Evolutionary conservation across 2,329 filamentous ascomycete species (phyloP), one percentile per base, ranked within the genome.

Genomic region (Talaromyces sp.): DNA sequence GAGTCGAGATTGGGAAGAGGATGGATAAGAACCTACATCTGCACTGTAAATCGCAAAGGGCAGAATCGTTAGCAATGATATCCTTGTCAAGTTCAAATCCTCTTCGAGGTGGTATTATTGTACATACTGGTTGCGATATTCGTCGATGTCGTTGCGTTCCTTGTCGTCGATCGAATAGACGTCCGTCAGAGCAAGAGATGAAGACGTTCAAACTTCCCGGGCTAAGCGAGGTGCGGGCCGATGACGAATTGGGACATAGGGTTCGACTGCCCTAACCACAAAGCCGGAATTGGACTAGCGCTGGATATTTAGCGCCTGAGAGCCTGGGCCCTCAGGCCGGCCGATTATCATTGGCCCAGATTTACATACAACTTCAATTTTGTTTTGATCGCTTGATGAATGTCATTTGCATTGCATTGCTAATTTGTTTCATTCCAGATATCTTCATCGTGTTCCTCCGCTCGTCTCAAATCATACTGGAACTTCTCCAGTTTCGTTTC

Each of bases 1-100:
- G 60, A 57, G 67, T 72, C 70, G 55, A 63, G 45, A 19, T 31
- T 63, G 61, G 60, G 57, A n/a, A n/a, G n/a, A 63, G 66, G 19
- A 28, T 63, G 67, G 63, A 63, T 64, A 71, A 54, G 60, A 62
- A 75, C 88, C 88, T 86, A 93, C 89, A 94, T 94, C 87, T 94
- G 89, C 89, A 94, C 89, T 93, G 68, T 71, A 75, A 67, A 64
- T 62, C 66, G 63, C 60, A 62, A 64, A 70, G 69, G 68, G 69
- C 62, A 63, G n/a, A 62, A 63, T 64, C 58, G 77, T 87, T 78
- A 86, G 82, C 71, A 60, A 58, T 43, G 60, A 62, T 61, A 60
- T 40, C 37, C 22, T 17, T 6, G 13, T 41, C 19, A 21, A n/a
- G n/a, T 9, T 5, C 22, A 10, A 22, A 41, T 56, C 54, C 61